Percentiles rank a stretch among this genome's conserved stretches.
Conservation (phyloP, 108 stramenopile genomes). For the Cyclotella baltica region DNA sequence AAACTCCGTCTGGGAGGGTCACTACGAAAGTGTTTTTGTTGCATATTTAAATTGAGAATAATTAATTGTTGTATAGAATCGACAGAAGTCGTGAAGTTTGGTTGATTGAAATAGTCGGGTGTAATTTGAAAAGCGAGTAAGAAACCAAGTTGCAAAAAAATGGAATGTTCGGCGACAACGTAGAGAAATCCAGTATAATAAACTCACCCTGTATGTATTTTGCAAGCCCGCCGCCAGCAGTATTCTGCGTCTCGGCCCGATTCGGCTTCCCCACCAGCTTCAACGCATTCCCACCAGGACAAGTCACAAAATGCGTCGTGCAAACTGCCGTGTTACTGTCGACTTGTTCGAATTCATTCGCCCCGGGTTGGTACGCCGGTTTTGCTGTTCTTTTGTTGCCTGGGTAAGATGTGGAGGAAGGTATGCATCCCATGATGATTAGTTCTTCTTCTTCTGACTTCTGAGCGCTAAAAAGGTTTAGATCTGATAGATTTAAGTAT, state of each 20-base stretch:
- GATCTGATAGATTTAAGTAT: too few relatives aligned
- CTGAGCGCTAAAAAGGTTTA: background rate
- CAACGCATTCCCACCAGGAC: slow-evolving; percentile 86
- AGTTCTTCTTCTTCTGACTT: background rate
- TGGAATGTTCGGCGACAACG: background rate
- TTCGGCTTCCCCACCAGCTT: slow-evolving; percentile 70
- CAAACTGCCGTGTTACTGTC: slow-evolving; percentile 58
- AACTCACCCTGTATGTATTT: slow-evolving; percentile 64
- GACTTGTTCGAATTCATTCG: slow-evolving; percentile 57
- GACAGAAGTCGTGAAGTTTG: background rate
- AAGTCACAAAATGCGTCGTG: slow-evolving; percentile 80
- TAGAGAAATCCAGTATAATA: background rate
- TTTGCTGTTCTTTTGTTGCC: slow-evolving; percentile 69
- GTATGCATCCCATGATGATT: slow-evolving; percentile 11
- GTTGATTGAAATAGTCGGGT: background rate
- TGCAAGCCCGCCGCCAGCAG: slow-evolving; percentile 33
- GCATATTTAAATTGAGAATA: background rate
- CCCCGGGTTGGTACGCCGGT: slow-evolving; percentile 65
- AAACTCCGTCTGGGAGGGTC: slow-evolving; percentile 77
- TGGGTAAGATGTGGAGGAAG: slow-evolving; percentile 53
- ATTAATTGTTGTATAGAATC: background rate
- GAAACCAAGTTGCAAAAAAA: background rate
- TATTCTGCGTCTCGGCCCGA: slow-evolving; percentile 34
- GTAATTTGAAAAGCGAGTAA: background rate
- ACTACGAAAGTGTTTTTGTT: slow-evolving; percentile 45